Percentiles rank a stretch among this genome's conserved stretches.
Evolutionary conservation across 768 basidiomycete genomes (phyloP).

Genomic region (Suillus ampliporus): DNA sequence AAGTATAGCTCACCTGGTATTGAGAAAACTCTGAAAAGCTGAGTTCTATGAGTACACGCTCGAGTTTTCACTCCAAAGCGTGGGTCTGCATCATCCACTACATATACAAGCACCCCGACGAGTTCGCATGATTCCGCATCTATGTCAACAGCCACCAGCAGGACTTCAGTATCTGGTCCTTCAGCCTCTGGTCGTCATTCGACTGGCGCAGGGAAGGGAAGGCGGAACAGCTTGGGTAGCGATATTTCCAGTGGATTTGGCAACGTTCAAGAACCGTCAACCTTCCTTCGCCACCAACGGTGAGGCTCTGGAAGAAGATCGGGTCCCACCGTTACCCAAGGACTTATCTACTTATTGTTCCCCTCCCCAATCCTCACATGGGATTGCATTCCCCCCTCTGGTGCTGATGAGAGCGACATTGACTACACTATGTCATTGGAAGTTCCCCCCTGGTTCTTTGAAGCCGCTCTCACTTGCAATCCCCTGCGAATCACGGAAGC

Average conservation of each 20-base stretch:
- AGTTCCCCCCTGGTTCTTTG: constrained; percentile 45
- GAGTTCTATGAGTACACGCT: constrained; percentile 58
- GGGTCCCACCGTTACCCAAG: constrained; percentile 90
- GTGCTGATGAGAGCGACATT: constrained; percentile 50
- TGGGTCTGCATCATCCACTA: constrained; percentile 89
- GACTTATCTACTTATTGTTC: constrained; percentile 81
- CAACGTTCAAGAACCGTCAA: constrained; percentile 69
- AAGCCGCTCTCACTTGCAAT: constrained; percentile 39
- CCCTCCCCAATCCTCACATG: constrained; percentile 64
- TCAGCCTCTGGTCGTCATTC: constrained; percentile 77
- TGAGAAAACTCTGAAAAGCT: constrained; percentile 75
- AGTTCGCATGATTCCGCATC: constrained; percentile 89
- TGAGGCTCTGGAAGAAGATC: constrained; percentile 63
- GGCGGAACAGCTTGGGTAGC: constrained; percentile 85
- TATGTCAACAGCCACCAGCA: constrained; percentile 77
- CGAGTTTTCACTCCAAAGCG: constrained; percentile 87
- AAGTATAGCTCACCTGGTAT: constrained; percentile 44
- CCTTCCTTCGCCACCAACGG: constrained; percentile 62
- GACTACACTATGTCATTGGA: constrained; percentile 58
- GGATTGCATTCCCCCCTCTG: constrained; percentile 55
- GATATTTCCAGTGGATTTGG: constrained; percentile 79
- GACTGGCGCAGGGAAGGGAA: constrained; percentile 58
- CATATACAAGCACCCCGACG: constrained; percentile 76
- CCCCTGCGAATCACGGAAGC: constrained; percentile 43
- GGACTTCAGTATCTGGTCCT: constrained; percentile 68